Evolutionary conservation across 371 early-diverging fungal species (phyloP), one percentile per base, ranked within the genome.

Genomic region (Nematocida sp.): DNA sequence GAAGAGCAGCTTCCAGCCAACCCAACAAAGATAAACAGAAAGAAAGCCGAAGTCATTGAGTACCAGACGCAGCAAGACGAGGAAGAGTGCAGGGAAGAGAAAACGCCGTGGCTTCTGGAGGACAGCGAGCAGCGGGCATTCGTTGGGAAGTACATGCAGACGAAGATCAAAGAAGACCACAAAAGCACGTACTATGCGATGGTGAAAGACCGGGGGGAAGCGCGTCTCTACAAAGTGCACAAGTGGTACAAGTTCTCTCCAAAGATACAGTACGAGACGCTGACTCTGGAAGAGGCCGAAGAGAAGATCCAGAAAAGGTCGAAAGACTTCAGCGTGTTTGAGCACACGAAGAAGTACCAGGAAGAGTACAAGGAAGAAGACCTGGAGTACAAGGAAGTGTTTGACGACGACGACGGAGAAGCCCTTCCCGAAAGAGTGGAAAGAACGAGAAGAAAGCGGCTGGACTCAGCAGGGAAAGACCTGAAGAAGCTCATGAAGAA

Each of bases 251-350:
- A 89, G 79, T 93, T 95, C 64, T 85, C 86, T 37, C 86, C 87
- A 23, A 89, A 88, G 80, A 83, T 89, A 43, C 87, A 86, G 75
- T 89, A 91, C 67, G 85, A 85, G 17, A 89, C 89, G 0, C 82
- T 93, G 34, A 87, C 92, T 0, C 63, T 88, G 21, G 94, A 94
- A 65, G 92, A 95, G 83, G 93, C 91, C 0, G 94, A 94, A 78
- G 91, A 88, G 70, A 87, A 87, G 82, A 87, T 91, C 85, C 56
- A 43, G 21, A 77, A 63, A 53, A 78, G 43, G 43, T 58, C 63
- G 1, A 76, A 74, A 21, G 49, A 65, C 31, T 52, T 58, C 31
- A 19, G 29, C 21, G 2, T 29, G 3, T 76, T 64, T 19, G 27
- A 55, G 15, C 77, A 77, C 7, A 78, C 62, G 29, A 88, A 89